phyloP scores from a whole-genome alignment of 768 basidiomycete genomes.

The Dioszegia crocea region DNA sequence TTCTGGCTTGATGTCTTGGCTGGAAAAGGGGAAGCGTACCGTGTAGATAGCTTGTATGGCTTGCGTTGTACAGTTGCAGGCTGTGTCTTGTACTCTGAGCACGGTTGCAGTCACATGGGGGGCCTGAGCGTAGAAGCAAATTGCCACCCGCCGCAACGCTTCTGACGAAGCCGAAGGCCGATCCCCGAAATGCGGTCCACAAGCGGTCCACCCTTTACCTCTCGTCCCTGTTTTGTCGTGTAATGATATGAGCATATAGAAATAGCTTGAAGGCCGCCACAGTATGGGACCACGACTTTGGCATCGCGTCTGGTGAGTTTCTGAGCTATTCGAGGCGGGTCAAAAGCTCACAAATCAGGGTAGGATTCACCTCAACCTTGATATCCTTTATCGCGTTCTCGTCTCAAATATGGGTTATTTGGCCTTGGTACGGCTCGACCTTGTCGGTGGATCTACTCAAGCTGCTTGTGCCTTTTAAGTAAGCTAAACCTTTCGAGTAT shows the following conservation, averaged over 20 bases:
- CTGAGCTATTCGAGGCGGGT: neutral
- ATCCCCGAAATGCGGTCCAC: neutral
- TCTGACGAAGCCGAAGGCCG: neutral
- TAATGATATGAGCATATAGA: neutral
- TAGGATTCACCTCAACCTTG: conserved; percentile 45
- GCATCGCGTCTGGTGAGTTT: conserved; percentile 14
- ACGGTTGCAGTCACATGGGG: too few relatives aligned
- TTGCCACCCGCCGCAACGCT: too few relatives aligned
- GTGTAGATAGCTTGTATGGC: neutral
- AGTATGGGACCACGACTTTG: conserved; percentile 13
- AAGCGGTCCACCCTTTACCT: neutral
- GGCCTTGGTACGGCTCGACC: conserved; percentile 84
- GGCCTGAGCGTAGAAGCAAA: too few relatives aligned
- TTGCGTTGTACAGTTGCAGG: neutral
- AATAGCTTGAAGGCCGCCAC: neutral
- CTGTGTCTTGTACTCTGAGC: too few relatives aligned
- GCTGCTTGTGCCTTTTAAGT: conserved; percentile 91
- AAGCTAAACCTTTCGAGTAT: conserved; percentile 46
- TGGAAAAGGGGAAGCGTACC: neutral
- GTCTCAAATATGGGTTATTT: conserved; percentile 81
- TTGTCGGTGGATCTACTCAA: conserved; percentile 68
- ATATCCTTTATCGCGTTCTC: conserved; percentile 77
- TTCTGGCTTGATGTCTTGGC: conserved; percentile 18
- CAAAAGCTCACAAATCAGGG: conserved; percentile 34
- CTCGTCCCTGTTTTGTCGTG: neutral